Evolutionary conservation across 257 asterid species (phyloP).

Genomic region (Prunella vulgaris): DNA sequence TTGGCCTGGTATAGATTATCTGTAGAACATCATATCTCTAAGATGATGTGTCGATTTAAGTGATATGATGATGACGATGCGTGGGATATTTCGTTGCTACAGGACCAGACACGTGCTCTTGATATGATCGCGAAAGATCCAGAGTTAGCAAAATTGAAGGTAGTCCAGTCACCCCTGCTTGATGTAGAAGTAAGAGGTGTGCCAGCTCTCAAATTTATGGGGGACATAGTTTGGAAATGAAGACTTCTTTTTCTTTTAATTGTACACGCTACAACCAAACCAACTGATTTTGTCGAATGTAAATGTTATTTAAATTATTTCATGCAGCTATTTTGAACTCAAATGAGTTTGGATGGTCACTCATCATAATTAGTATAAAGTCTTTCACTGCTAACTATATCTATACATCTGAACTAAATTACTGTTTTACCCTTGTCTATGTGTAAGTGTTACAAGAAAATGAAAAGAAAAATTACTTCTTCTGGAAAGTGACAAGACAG

Average conservation of each 20-base stretch:
- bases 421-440: background rate
- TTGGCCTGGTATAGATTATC: background rate
- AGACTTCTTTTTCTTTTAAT: background rate
- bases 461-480: conserved; percentile 36
- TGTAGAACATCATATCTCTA: no score
- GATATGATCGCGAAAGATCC: conserved; percentile 50
- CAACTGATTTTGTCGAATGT: no score
- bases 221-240: conserved; percentile 63
- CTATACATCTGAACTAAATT: background rate
- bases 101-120: conserved; percentile 70
- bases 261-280: background rate
- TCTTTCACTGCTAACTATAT: conserved; percentile 7
- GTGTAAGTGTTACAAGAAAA: background rate
- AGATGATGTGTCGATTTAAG: background rate
- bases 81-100: background rate
- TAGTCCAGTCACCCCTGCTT: conserved; percentile 46
- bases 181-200: conserved; percentile 74
- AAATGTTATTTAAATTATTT: no score
- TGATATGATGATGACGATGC: background rate
- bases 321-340: background rate
- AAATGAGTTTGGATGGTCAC: background rate
- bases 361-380: no score
- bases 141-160: conserved; percentile 39
- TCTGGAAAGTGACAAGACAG: conserved; percentile 82
- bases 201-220: conserved; percentile 65